Evolutionary conservation across 2,329 filamentous ascomycete species (phyloP).

Genomic region (Dactylellina haptotyla): DNA sequence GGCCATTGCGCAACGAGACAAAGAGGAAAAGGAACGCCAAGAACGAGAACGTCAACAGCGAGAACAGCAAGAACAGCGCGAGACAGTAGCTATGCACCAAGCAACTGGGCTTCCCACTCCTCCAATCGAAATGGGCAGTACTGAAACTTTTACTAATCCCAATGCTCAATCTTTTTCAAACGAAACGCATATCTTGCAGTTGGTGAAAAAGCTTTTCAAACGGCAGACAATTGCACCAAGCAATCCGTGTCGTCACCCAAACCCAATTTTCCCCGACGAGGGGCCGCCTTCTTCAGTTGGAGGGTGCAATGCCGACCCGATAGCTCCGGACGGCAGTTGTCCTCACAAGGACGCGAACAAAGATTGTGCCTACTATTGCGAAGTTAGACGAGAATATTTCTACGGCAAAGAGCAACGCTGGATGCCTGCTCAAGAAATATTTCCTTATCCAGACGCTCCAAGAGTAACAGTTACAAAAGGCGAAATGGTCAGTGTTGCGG

Average conservation of each 20-base stretch:
- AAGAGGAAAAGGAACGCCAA: no score
- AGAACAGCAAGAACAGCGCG: no score
- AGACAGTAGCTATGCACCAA: no score
- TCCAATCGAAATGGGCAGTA: background rate
- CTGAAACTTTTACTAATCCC: background rate
- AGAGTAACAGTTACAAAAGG: conserved; percentile 21
- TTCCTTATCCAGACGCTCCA: conserved; percentile 43
- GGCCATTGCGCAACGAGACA: background rate
- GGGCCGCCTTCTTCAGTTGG: conserved; percentile 24
- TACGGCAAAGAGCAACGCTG: conserved; percentile 44
- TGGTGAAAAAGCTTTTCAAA: conserved; percentile 10
- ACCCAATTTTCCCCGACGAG: conserved; percentile 43
- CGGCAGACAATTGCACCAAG: conserved; percentile 6
- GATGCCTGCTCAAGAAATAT: conserved; percentile 36
- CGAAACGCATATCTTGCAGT: background rate
- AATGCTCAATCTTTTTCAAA: background rate
- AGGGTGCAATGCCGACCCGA: conserved; percentile 31
- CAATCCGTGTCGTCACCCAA: conserved; percentile 45
- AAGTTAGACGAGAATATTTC: conserved; percentile 32
- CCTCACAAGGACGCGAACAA: conserved; percentile 18
- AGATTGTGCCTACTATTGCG: conserved; percentile 26
- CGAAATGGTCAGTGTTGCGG: conserved; percentile 18
- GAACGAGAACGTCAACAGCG: no score
- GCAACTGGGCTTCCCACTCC: no score
- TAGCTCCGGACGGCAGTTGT: conserved; percentile 15